A percentile compares a stretch with the other conserved stretches of the same genome.
Evolutionary conservation across 176 grass and related monocot genomes (phyloP).

Genomic region (Triticum monococcum): DNA sequence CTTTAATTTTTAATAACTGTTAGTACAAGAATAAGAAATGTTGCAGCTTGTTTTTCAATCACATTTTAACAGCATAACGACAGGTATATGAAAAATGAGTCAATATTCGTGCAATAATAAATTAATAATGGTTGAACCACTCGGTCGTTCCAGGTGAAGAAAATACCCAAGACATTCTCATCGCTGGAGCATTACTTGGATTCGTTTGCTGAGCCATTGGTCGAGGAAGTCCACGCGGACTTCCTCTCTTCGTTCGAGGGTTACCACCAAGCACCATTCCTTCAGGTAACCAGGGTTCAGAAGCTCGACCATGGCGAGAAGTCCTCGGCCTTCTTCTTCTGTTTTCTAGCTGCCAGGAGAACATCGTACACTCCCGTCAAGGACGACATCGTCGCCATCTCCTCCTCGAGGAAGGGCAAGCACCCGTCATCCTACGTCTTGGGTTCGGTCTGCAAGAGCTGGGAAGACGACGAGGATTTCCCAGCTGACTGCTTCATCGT

Average conservation of each 20-base stretch:
- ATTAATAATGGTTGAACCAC: background rate
- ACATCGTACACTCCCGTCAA: background rate
- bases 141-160: background rate
- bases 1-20: background rate
- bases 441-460: background rate
- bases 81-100: background rate
- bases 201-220: background rate
- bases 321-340: background rate
- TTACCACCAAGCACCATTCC: background rate
- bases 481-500: background rate
- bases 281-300: background rate
- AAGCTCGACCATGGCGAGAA: background rate
- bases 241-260: background rate
- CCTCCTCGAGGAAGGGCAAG: background rate
- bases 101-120: background rate
- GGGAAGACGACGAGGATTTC: background rate
- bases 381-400: background rate
- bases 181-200: slow-evolving; percentile 1
- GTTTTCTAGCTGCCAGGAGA: background rate
- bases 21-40: background rate
- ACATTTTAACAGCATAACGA: background rate
- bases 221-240: background rate
- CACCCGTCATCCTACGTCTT: background rate
- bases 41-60: background rate
- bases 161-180: background rate